A percentile compares a stretch with the other conserved stretches of the same genome.
phyloP scores from a whole-genome alignment of 345 rosid genomes.

The Litchi chinensis region DNA sequence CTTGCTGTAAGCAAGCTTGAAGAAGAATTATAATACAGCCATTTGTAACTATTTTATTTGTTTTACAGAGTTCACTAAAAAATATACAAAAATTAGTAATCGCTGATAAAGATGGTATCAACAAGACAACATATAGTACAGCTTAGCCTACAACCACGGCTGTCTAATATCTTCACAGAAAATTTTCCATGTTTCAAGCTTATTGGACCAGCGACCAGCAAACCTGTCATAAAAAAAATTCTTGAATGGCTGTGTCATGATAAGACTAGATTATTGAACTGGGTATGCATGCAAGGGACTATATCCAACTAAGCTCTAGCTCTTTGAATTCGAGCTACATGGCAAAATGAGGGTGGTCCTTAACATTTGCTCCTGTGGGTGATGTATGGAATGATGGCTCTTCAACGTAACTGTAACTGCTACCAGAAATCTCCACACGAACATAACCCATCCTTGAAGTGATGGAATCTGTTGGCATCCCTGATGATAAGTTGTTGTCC shows the following conservation, averaged over 20 bases:
- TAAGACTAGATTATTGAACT: not conserved
- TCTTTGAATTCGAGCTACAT: not conserved
- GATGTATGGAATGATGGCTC: not conserved
- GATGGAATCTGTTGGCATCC: constrained; percentile 92
- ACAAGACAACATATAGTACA: not conserved
- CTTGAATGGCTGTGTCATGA: not conserved
- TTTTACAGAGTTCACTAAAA: not conserved
- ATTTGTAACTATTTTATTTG: not conserved
- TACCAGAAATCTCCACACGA: constrained; percentile 89
- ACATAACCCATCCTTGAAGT: constrained; percentile 70
- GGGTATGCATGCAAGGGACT: not conserved
- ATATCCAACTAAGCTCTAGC: constrained; percentile 2
- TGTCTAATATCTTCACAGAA: not conserved
- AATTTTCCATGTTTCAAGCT: not conserved
- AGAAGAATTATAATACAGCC: not conserved
- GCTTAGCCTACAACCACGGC: not conserved
- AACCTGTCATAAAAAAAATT: not conserved
- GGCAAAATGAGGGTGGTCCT: not conserved
- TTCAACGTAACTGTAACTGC: constrained; percentile 19
- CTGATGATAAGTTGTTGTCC: constrained; percentile 61
- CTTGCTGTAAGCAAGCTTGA: too few relatives aligned
- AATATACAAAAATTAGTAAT: not conserved
- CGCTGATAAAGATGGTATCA: not conserved
- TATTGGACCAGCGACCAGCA: not conserved
- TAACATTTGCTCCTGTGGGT: not conserved